Evolutionary conservation across 2,329 filamentous ascomycete genomes (phyloP).

Genomic region (Nothomitra cinnamomea): DNA sequence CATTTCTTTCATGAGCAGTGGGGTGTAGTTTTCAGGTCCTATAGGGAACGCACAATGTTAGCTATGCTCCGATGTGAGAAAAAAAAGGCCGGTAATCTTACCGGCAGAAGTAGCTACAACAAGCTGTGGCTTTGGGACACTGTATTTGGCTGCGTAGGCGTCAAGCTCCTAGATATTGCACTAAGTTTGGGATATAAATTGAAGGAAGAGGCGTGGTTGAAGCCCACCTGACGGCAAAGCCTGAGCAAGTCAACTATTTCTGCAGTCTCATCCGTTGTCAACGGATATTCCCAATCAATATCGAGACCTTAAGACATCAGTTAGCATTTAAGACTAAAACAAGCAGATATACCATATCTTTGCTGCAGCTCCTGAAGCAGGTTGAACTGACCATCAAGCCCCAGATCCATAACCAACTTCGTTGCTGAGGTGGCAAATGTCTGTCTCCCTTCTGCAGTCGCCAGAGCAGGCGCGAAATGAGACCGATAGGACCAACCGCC

Average conservation of each 20-base stretch:
- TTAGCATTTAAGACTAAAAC: background rate
- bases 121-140: background rate
- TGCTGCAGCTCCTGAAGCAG: background rate
- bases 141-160: background rate
- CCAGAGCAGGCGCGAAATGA: slow-evolving; percentile 58
- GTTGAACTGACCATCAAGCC: slow-evolving; percentile 34
- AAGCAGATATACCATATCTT: no score
- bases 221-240: background rate
- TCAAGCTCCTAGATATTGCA: background rate
- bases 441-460: slow-evolving; percentile 42
- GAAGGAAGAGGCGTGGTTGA: background rate
- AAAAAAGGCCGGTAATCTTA: background rate
- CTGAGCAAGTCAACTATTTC: background rate
- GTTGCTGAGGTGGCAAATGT: slow-evolving; percentile 57
- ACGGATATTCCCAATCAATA: slow-evolving; percentile 8
- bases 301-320: slow-evolving; percentile 3
- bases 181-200: background rate
- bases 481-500: slow-evolving; percentile 69
- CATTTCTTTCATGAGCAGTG: slow-evolving; percentile 24
- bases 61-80: background rate
- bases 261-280: background rate
- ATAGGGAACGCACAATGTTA: background rate
- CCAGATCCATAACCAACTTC: slow-evolving; percentile 58
- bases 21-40: slow-evolving; percentile 20
- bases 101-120: slow-evolving; percentile 7